Evolutionary conservation across 352 stramenopile species (phyloP).

Genomic region (Pythium volutum): DNA sequence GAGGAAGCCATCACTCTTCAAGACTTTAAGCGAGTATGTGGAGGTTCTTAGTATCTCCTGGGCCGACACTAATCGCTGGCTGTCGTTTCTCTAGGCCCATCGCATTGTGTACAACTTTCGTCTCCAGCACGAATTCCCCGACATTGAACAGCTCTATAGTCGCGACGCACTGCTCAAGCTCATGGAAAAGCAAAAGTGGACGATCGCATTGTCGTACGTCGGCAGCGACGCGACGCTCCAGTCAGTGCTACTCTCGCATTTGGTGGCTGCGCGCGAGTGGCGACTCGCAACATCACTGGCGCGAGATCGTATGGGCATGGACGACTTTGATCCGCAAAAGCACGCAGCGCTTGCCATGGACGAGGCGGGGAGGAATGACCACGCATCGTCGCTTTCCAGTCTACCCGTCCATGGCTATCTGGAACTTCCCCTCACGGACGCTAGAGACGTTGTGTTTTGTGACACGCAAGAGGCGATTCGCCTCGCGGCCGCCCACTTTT

Average conservation of each 20-base stretch:
- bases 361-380: neutral
- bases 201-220: slow-evolving; percentile 59
- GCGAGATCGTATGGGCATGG: slow-evolving; percentile 31
- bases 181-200: slow-evolving; percentile 63
- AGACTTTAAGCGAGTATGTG: slow-evolving; percentile 59
- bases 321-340: slow-evolving; percentile 37
- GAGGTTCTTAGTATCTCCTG: neutral
- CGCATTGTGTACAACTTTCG: slow-evolving; percentile 49
- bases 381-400: slow-evolving; percentile 11
- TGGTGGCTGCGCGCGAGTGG: slow-evolving; percentile 36
- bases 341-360: slow-evolving; percentile 1
- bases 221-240: slow-evolving; percentile 51
- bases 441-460: slow-evolving; percentile 39
- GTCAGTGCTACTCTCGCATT: slow-evolving; percentile 41
- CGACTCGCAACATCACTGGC: slow-evolving; percentile 28
- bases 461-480: slow-evolving; percentile 28
- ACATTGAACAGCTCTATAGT: slow-evolving; percentile 65
- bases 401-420: slow-evolving; percentile 32
- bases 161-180: slow-evolving; percentile 52
- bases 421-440: slow-evolving; percentile 19
- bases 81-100: slow-evolving; percentile 38
- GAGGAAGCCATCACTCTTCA: slow-evolving; percentile 46
- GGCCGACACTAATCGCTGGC: neutral
- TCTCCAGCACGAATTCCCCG: slow-evolving; percentile 48
- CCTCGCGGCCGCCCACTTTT: slow-evolving; percentile 7